Base-by-base conservation (phyloP, 73 alveolate species). In the Durusdinium trenchii region DNA sequence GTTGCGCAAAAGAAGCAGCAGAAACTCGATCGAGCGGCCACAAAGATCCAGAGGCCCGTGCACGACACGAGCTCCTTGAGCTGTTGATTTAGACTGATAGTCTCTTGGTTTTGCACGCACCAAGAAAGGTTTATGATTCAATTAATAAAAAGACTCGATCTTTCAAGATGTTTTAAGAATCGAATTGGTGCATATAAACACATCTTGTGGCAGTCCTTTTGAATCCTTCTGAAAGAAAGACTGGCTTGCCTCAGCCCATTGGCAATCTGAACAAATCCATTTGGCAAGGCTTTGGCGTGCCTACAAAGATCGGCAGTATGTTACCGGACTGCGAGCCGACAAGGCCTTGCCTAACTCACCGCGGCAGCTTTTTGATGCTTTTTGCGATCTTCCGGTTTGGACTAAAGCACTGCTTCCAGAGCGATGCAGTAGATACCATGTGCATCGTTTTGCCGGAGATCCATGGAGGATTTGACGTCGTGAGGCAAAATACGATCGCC, bases 1-100 rank as follows among this genome's bases (percentile, higher is more conserved):
- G 96, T 90, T 5, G 86, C 86, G 10, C 86, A 86, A 38, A 67
- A 46, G 96, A 90, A 90, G 75, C 86, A 90, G 96, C 73, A 90
- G 69, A 62, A 73, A 73, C 96, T 90, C 54, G 75, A 62, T 73
- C 43, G 43, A 23, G 96, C 96, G 26, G 96, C 96, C 71, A 69
- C 96, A 14, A 90, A 67, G 52, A 47, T 90, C 86, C 96, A 90
- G n/a, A 90, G 96, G 96, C 81, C 76, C 43, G 50, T 43, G 45
- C 73, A 23, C 30, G 73, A n/a, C n/a, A n/a, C n/a, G n/a, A n/a
- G n/a, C n/a, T n/a, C n/a, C n/a, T n/a, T n/a, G n/a, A n/a, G n/a
- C n/a, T n/a, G n/a, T n/a, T n/a, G n/a, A n/a, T n/a, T n/a, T n/a
- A n/a, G n/a, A n/a, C n/a, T n/a, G n/a, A n/a, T n/a, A n/a, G n/a